Conservation (phyloP, 148 eudicot genomes). For the Fagopyrum esculentum region DNA sequence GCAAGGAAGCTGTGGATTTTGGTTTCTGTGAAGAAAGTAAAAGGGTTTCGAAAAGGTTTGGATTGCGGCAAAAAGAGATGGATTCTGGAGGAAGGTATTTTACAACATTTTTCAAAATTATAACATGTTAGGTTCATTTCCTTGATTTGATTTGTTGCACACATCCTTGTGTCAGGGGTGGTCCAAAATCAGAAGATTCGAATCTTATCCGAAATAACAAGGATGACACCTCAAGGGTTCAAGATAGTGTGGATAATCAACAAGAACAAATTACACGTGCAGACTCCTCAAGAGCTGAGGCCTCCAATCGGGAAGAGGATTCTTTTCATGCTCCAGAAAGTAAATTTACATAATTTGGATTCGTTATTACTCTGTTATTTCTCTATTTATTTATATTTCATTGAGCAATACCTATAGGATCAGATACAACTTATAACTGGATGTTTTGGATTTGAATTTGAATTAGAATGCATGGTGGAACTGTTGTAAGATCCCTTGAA, state of each 20-base stretch:
- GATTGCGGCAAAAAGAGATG: not conserved
- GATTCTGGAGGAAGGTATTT: not conserved
- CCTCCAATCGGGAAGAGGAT: not conserved
- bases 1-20: not conserved
- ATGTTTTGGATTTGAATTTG: too few relatives aligned
- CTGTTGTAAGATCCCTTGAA: too few relatives aligned
- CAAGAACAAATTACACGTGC: not conserved
- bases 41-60: not conserved
- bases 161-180: not conserved
- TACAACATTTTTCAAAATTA: not conserved
- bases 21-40: not conserved
- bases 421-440: too few relatives aligned
- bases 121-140: not conserved
- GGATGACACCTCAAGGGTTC: not conserved
- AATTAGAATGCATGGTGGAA: too few relatives aligned
- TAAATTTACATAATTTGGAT: not conserved
- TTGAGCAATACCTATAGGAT: too few relatives aligned
- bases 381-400: not conserved
- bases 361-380: not conserved
- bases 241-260: not conserved
- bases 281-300: not conserved
- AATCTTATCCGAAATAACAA: not conserved
- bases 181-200: not conserved
- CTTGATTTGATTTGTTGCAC: not conserved
- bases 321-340: slow-evolving; percentile 3